Evolutionary conservation across 108 stramenopile genomes (phyloP), one percentile per base, ranked within the genome.

Genomic region (Cylindrotheca closterium): DNA sequence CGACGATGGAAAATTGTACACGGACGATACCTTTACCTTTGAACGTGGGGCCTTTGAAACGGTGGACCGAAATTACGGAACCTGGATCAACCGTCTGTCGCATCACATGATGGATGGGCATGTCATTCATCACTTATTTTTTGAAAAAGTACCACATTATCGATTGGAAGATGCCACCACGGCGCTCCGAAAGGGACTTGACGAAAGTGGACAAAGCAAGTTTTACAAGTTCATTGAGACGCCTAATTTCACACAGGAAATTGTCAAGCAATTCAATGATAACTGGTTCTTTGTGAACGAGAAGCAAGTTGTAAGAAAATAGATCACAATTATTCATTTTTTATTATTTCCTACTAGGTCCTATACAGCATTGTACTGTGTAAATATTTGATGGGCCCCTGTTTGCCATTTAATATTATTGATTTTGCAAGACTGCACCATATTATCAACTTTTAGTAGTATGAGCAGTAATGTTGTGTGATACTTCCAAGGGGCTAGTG

Each of bases 101-200:
- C 95, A 96, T 76, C 89, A 96, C 69, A 96, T 96, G 85, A 96
- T 94, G 79, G 91, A 94, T 70, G 95, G 95, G 3, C 95, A 96
- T 59, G 91, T 96, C 3, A 70, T 85, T 5, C 95, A 96, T 81
- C 95, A 96, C 68, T 72, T 96, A n/a, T 96, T 96, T 74, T 96
- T 96, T 65, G 78, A 78, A 5, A 74, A 81, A 49, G 92, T 96
- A 4, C 95, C 95, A 15, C 95, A 96, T 70, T 96, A 96, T 58
- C 51, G 88, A 47, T 70, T 96, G 2, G 85, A 87, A 55, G 61
- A 67, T 15, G 88, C 82, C 18, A 85, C 84, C 0, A 66, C 55
- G 24, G 73, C 80, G 2, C 55, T 89, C 22, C 54, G 55, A 30
- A 46, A 58, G 30, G 74, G 73, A 7, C 46, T 89, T 66, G 56